Evolutionary conservation across 345 rosid genomes (phyloP), one percentile per base, ranked within the genome.

Genomic region (Corchorus olitorius): DNA sequence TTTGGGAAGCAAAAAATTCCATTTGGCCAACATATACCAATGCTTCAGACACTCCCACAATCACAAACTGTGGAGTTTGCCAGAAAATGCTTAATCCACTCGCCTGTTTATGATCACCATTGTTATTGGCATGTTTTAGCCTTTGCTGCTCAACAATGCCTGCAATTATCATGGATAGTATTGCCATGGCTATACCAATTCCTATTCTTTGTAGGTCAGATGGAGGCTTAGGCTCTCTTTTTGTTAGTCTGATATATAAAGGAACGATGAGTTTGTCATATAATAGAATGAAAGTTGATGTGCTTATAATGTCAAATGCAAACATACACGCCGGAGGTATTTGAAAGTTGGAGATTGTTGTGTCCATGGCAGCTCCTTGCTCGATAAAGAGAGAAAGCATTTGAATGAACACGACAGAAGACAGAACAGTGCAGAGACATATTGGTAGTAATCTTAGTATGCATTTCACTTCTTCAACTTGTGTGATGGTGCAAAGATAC

Each of bases 301-400:
- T 75, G 83, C 73, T 59, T 14, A 78, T 52, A 8, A 85, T 83
- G 72, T 82, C 79, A n/a, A 84, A 83, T 54, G 74, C 83, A 10
- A 83, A 76, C 88, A 85, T 76, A 74, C 86, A 76, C 3, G 84
- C 86, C 0, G 87, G 90, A 55, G 87, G 90, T 77, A 76, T 50
- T 1, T 80, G 78, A 43, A 85, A 80, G 27, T 46, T 72, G 1
- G 77, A 78, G 74, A 77, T 64, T 52, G 64, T 53, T 6, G 72
- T 69, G 77, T 78, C 62, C 86, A 77, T 80, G 70, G 88, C 90
- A n/a, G 87, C 80, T 3, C 87, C 82, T 75, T 85, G 88, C 72
- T 81, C 78, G n/a, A 81, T 81, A 35, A 85, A 81, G 61, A 85
- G 84, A 54, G 86, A 80, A 0, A 83, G 70, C 80, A 78, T 75